A percentile compares a stretch with the other conserved stretches of the same genome.
Conservation (phyloP, 768 basidiomycete genomes). For the Piloderma croceum region DNA sequence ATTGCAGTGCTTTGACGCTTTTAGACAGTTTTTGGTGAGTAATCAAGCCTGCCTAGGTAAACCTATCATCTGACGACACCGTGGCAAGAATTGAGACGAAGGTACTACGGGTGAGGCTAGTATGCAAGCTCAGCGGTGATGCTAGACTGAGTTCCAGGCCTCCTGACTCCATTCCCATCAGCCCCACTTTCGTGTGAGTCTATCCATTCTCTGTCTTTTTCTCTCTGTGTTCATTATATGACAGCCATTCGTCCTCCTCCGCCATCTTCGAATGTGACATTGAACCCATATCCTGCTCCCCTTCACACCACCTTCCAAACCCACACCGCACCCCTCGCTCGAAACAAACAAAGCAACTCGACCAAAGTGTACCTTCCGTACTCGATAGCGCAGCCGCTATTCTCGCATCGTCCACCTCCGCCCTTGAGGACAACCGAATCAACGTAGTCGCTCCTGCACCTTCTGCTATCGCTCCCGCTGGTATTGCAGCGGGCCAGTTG, state of each 20-base stretch:
- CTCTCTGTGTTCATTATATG: neutral
- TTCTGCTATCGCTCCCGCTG: constrained; percentile 6
- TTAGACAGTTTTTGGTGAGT: too few species aligned
- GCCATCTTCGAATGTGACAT: constrained; percentile 93
- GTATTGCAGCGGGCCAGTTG: too few species aligned
- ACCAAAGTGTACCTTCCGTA: constrained; percentile 79
- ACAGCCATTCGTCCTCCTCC: constrained; percentile 66
- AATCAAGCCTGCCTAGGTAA: too few species aligned
- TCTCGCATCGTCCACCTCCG: constrained; percentile 33
- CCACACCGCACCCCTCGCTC: constrained; percentile 72
- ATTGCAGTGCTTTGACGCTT: too few species aligned
- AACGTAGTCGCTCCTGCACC: constrained; percentile 52
- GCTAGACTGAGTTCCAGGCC: constrained; percentile 56
- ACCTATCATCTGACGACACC: too few species aligned
- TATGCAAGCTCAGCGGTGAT: too few species aligned
- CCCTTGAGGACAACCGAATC: constrained; percentile 41
- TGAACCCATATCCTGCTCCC: constrained; percentile 46
- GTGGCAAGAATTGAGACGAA: too few species aligned
- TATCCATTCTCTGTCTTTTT: neutral
- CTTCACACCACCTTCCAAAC: constrained; percentile 43
- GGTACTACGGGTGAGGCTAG: too few species aligned
- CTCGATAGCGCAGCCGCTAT: constrained; percentile 79
- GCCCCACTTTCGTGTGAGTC: constrained; percentile 74
- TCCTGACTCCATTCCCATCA: constrained; percentile 74
- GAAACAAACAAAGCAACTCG: constrained; percentile 69